phyloP scores from a whole-genome alignment of 306 rosid species.

The Rosa chinensis region DNA sequence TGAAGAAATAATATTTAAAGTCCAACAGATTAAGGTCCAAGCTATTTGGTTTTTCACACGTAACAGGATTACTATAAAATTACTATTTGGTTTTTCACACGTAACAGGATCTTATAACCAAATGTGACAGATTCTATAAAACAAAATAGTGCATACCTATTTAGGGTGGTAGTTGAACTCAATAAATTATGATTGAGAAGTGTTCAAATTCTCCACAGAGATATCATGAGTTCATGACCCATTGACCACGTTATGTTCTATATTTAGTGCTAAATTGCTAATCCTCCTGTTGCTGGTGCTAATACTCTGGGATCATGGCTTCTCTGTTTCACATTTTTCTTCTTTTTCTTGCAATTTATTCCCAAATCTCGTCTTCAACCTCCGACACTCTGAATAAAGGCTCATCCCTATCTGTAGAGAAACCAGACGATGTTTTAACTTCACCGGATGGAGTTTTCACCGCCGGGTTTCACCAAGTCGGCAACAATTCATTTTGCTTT shows the following conservation, averaged over 20 bases:
- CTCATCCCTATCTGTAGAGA: conserved; percentile 40
- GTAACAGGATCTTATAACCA: too few species aligned
- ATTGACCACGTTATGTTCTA: not conserved
- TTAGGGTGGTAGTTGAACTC: too few species aligned
- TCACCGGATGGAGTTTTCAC: conserved; percentile 47
- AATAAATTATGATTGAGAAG: too few species aligned
- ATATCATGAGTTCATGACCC: not conserved
- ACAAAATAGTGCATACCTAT: not conserved
- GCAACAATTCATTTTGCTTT: conserved; percentile 49
- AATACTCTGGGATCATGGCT: conserved; percentile 26
- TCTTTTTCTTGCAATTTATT: conserved; percentile 7
- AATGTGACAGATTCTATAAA: not conserved
- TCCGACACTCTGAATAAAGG: conserved; percentile 30
- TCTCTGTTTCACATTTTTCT: conserved; percentile 20
- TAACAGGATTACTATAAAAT: too few species aligned
- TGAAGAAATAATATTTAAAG: too few species aligned
- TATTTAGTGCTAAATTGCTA: too few species aligned
- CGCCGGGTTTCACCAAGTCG: conserved; percentile 52
- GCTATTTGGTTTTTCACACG: too few species aligned
- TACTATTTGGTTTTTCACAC: too few species aligned
- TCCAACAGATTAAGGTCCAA: too few species aligned
- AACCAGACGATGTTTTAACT: conserved; percentile 23
- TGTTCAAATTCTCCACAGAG: not conserved
- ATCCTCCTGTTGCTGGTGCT: not conserved
- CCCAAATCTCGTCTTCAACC: conserved; percentile 14